These are phyloP conservation scores for Aspergillus japonicus DNA, from an alignment of 2,329 filamentous ascomycete genomes.

Conservation along the genomic window DNA sequence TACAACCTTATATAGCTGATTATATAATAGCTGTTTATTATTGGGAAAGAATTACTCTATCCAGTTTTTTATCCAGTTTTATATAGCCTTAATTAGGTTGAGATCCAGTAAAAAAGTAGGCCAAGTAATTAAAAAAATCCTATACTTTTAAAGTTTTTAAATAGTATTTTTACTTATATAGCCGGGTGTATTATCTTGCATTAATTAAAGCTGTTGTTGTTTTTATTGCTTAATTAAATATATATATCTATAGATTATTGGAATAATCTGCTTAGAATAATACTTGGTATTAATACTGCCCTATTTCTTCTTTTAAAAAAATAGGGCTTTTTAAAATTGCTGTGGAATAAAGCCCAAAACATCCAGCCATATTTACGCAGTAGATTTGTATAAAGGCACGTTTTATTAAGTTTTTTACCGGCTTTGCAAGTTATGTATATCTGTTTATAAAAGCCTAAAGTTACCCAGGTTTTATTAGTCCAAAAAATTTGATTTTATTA, in stretches of 20 bases:
- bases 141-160: background rate
- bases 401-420: slow-evolving; percentile 13
- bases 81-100: background rate
- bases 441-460: slow-evolving; percentile 12
- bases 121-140: background rate
- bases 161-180: background rate
- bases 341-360: background rate
- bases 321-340: background rate
- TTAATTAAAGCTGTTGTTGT: background rate
- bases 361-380: slow-evolving; percentile 6
- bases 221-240: background rate
- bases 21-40: background rate
- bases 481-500: slow-evolving; percentile 11
- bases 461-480: slow-evolving; percentile 14
- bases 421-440: slow-evolving; percentile 12
- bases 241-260: background rate
- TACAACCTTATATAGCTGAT: background rate
- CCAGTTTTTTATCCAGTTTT: background rate
- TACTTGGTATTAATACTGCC: background rate
- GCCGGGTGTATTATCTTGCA: background rate
- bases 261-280: background rate
- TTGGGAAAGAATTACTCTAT: background rate
- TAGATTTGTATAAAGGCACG: slow-evolving; percentile 4
- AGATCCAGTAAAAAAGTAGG: background rate
- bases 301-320: background rate